Evolutionary conservation across 345 rosid species (phyloP), one percentile per base, ranked within the genome.

Genomic region (Nasturtium officinale): DNA sequence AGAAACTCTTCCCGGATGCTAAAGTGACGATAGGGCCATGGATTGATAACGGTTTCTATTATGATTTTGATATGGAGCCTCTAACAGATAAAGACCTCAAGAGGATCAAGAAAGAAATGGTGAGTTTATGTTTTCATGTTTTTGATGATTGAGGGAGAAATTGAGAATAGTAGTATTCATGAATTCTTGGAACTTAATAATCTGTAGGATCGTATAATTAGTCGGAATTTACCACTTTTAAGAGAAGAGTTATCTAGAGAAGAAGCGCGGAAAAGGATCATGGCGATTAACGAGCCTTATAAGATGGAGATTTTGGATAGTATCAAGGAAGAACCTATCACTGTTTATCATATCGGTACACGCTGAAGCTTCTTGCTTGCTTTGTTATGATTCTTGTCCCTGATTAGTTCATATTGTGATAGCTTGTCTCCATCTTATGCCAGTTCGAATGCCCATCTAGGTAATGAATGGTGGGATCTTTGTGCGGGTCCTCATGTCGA

Each of bases 391-490:
- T 12, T 29, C 16, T 52, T 55, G 61, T 51, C 56, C 43, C 25
- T 57, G 48, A 6, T 43, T 54, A 42, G 35, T 47, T 47, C 15
- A 10, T 53, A 47, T 20, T 66, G 47, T 78, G 50, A 72, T 78
- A 48, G 59, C 29, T 73, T 70, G 32, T 52, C 48, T 72, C 53
- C 50, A 26, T 57, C 80, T 77, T 70, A 70, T 77, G 60, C 72
- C 76, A 57, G 76, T 77, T 71, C 35, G 11, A 64, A 65, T 77
- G 76, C 72, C 55, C 46, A 70, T 80, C 56, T 65, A 91, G 97
- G 99, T 65, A 81, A 86, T 66, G 99, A 95, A 75, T 95, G 99
- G 97, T 95, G 99, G 99, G 99, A 95, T 79, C 99, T 95, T 46
- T 95, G 99, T 81, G 99, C 97, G 3, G 98, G 98, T 2, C 97